Evolutionary conservation across 257 asterid species (phyloP), one percentile per base, ranked within the genome.

Genomic region (Apocynum venetum): DNA sequence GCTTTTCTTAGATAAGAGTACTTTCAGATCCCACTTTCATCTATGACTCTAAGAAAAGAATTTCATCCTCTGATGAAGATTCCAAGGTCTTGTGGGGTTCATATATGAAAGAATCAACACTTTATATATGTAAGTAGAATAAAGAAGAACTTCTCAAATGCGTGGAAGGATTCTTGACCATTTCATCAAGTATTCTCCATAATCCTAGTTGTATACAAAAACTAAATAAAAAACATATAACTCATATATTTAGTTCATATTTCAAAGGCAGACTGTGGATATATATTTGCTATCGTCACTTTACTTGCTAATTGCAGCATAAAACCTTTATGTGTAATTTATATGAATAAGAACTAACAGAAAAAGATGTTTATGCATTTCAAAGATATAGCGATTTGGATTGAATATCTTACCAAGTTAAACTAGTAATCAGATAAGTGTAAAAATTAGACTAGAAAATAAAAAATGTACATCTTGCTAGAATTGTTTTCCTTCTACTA

Each of bases 401-500:
- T 25, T 25, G 31, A 25, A 25, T 25, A 25, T 25, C 31, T 25
- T 25, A 25, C 31, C 31, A 25, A 25, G 31, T 25, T 25, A 25
- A 25, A 25, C 31, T 25, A 25, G 31, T 25, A 25, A 25, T 25
- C 31, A 25, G 31, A 25, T 25, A 25, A 25, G 31, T 25, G 31
- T 25, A 25, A 25, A 25, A 25, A 25, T 25, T 9, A 17, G 52
- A 61, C 25, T 38, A 49, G 72, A 51, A 71, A 35, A 35, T 49
- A 31, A 35, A 4, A 20, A 43, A 17, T 17, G 14, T 51, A 51
- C 51, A 56, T 74, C 96, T 88, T 91, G 96, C 72, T 90, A 96
- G 89, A 93, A 93, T 64, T 93, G 98, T 82, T 85, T 89, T 74
- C 97, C 97, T 71, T 91, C 94, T 53, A 88, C 85, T 41, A 94